These are phyloP conservation scores for Glycine soja DNA, from an alignment of 306 rosid species.

Conservation along the genomic window DNA sequence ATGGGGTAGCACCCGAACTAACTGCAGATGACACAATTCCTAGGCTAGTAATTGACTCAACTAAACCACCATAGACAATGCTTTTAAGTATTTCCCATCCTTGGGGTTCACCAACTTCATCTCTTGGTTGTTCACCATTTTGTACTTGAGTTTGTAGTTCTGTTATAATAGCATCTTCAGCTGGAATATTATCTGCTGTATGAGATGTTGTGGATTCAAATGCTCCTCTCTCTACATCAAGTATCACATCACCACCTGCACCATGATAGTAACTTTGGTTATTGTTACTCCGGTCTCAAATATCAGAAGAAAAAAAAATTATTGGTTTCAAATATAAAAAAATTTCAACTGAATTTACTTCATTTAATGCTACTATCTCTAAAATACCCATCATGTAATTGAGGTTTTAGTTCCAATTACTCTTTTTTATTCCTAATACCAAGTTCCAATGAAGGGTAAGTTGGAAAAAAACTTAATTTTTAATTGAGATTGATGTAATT, in stretches of 20 bases:
- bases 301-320: too few relatives aligned
- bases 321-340: too few relatives aligned
- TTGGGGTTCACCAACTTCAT: constrained; percentile 42
- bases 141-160: constrained; percentile 11
- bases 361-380: too few relatives aligned
- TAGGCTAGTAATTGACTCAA: constrained; percentile 77
- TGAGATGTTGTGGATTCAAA: constrained; percentile 21
- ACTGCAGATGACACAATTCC: constrained; percentile 86
- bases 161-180: constrained; percentile 31
- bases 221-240: constrained; percentile 33
- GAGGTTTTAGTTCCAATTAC: too few relatives aligned
- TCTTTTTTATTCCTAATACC: too few relatives aligned
- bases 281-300: background rate
- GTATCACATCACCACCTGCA: constrained; percentile 49
- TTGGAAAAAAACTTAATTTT: too few relatives aligned
- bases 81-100: constrained; percentile 68
- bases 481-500: too few relatives aligned
- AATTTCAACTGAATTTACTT: too few relatives aligned
- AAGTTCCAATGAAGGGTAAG: too few relatives aligned
- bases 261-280: constrained; percentile 9
- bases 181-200: constrained; percentile 28
- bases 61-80: constrained; percentile 78
- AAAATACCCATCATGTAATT: too few relatives aligned
- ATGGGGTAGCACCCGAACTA: constrained; percentile 68
- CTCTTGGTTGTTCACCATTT: constrained; percentile 32